Evolutionary conservation across 345 rosid species (phyloP).

Genomic region (Corymbia maculata): DNA sequence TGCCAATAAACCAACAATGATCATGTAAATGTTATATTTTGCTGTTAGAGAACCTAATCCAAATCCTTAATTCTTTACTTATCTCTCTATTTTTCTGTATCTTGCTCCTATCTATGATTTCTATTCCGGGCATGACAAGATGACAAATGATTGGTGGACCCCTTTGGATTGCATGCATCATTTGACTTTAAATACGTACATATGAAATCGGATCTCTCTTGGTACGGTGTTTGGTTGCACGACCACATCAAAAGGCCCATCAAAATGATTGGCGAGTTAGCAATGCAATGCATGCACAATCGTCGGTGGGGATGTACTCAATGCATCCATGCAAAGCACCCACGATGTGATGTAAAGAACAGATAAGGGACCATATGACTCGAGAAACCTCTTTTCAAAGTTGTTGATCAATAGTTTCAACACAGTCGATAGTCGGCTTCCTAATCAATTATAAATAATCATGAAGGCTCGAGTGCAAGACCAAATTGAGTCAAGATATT

Average conservation of each 20-base stretch:
- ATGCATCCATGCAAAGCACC: background rate
- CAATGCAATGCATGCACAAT: background rate
- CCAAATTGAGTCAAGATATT: rapidly evolving
- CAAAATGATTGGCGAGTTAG: background rate
- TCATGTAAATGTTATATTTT: background rate
- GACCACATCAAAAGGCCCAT: background rate
- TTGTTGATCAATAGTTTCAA: rapidly evolving
- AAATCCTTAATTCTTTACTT: background rate
- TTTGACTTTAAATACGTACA: background rate
- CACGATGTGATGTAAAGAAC: background rate
- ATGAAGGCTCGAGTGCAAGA: background rate
- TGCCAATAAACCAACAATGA: background rate
- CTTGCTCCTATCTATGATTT: no score
- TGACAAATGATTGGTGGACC: background rate
- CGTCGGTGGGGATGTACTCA: background rate
- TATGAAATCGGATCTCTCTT: background rate
- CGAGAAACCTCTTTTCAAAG: rapidly evolving
- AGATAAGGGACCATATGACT: background rate
- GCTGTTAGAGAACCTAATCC: background rate
- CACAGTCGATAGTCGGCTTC: rapidly evolving
- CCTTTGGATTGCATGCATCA: background rate
- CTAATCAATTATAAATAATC: background rate
- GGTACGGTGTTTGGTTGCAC: background rate
- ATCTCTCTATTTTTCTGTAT: background rate
- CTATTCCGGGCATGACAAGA: background rate